Conservation (phyloP, 768 basidiomycete species). For the Leccinellum luteum region DNA sequence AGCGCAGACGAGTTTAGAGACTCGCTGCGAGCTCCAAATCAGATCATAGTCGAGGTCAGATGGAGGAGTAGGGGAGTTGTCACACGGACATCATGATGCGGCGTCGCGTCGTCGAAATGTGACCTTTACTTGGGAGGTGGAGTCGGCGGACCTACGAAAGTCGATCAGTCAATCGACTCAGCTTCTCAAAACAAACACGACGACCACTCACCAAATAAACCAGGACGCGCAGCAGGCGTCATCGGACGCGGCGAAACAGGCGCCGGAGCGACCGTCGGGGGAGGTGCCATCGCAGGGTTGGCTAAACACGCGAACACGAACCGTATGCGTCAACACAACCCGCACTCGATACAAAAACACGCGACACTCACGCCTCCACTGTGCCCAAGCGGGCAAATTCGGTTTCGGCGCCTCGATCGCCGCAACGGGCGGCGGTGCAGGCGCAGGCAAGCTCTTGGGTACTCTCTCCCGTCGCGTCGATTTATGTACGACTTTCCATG, state of each 20-base stretch:
- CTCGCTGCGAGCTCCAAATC: neutral
- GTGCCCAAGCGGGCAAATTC: conserved; percentile 74
- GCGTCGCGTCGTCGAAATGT: neutral
- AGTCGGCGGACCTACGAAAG: conserved; percentile 39
- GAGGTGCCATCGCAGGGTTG: conserved; percentile 62
- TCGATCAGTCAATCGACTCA: neutral
- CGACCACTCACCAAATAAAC: conserved; percentile 58
- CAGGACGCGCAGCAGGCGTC: conserved; percentile 52
- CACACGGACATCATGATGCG: conserved; percentile 3
- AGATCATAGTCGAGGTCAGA: neutral
- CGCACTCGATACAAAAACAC: neutral
- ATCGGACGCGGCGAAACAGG: conserved; percentile 33
- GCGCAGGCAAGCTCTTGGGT: conserved; percentile 41
- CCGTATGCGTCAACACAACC: neutral
- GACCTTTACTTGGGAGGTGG: conserved; percentile 42
- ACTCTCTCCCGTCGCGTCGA: conserved; percentile 52
- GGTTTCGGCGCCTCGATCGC: conserved; percentile 48
- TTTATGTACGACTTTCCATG: conserved; percentile 73
- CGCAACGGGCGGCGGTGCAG: conserved; percentile 30
- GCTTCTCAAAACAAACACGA: neutral
- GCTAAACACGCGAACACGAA: conserved; percentile 40
- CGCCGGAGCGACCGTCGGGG: conserved; percentile 39
- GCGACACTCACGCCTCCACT: conserved; percentile 66
- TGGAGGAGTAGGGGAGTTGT: neutral
- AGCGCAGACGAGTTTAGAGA: neutral